Evolutionary conservation across 2,329 filamentous ascomycete species (phyloP).

Genomic region (Tympanopsis confertula): DNA sequence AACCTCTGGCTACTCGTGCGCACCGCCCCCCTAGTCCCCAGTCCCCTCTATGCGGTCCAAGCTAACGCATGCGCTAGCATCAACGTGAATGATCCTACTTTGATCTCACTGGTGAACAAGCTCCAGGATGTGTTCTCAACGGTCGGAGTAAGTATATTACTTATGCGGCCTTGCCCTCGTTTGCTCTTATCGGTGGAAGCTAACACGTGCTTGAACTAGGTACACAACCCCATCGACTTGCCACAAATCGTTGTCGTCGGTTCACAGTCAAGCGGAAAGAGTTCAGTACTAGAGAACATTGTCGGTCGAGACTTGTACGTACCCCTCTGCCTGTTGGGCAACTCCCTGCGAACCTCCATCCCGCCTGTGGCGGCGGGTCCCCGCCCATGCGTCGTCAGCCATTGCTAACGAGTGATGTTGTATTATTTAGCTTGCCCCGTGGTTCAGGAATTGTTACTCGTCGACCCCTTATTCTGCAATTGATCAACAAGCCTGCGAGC

Average conservation of each 20-base stretch:
- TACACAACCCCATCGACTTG: conserved; percentile 97
- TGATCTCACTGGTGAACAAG: neutral
- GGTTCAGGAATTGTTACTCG: conserved; percentile 95
- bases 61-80: neutral
- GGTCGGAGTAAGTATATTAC: neutral
- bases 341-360: neutral
- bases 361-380: too few relatives aligned
- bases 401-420: conserved; percentile 13
- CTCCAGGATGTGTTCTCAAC: neutral
- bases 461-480: conserved; percentile 88
- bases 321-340: conserved; percentile 6
- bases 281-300: conserved; percentile 96
- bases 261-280: conserved; percentile 98
- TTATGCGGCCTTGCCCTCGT: too few relatives aligned
- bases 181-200: neutral
- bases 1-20: neutral
- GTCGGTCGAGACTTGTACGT: conserved; percentile 96
- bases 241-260: conserved; percentile 97
- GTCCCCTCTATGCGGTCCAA: neutral
- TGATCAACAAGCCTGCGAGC: conserved; percentile 85
- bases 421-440: conserved; percentile 65
- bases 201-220: conserved; percentile 21
- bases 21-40: neutral
- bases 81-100: neutral
- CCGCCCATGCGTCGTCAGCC: neutral